Percentiles rank a stretch among this genome's conserved stretches.
Evolutionary conservation across 176 grass and related monocot genomes (phyloP).

Genomic region (Cenchrus americanus): DNA sequence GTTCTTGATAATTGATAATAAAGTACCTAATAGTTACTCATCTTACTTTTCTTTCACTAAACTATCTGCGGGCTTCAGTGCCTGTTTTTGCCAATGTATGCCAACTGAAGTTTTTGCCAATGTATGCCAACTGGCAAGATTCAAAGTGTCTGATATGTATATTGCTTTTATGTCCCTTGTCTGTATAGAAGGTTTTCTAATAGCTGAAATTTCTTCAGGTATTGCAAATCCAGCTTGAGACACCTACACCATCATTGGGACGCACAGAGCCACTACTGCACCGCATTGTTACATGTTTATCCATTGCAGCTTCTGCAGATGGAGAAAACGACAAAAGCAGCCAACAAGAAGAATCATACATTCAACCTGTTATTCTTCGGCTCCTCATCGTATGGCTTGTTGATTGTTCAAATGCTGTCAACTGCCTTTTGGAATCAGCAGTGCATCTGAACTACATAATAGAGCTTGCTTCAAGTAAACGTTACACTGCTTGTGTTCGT

Average conservation of each 20-base stretch:
- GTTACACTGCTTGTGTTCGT: constrained; percentile 59
- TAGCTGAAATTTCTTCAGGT: constrained; percentile 53
- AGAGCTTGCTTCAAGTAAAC: constrained; percentile 78
- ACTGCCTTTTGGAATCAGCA: constrained; percentile 74
- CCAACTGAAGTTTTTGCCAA: no score
- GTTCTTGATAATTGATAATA: constrained; percentile 15
- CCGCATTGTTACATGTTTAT: constrained; percentile 80
- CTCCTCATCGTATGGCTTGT: constrained; percentile 83
- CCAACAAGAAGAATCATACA: constrained; percentile 55
- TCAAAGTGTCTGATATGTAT: constrained; percentile 11
- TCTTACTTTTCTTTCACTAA: constrained; percentile 19
- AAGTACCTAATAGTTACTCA: not conserved
- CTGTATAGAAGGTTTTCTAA: constrained; percentile 33
- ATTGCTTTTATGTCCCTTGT: constrained; percentile 5
- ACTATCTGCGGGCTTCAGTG: not conserved
- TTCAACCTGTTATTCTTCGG: constrained; percentile 78
- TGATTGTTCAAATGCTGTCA: constrained; percentile 84
- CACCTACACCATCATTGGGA: constrained; percentile 71
- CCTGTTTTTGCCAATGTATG: constrained; percentile 20
- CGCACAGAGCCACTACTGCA: constrained; percentile 77
- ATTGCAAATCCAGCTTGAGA: constrained; percentile 82
- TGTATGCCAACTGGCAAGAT: not conserved
- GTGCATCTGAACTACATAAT: constrained; percentile 83
- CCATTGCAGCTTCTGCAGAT: constrained; percentile 65
- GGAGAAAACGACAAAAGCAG: constrained; percentile 62